phyloP scores from a whole-genome alignment of 768 basidiomycete genomes.

The Boletellus emodensis region DNA sequence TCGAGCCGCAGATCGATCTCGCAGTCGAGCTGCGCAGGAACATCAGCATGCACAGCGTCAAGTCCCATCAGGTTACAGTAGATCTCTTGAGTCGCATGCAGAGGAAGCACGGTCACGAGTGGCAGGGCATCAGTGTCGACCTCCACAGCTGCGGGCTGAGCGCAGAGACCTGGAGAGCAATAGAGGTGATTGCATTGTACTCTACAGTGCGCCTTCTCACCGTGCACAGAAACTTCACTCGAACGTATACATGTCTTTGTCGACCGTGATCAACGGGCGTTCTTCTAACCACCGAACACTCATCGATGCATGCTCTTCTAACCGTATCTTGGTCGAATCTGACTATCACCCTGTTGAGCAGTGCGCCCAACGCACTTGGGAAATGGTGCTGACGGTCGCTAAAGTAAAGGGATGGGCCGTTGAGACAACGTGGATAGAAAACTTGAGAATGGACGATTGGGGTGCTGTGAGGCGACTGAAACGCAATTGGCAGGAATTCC shows the following conservation, averaged over 20 bases:
- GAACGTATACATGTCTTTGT: slow-evolving; percentile 86
- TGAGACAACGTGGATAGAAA: slow-evolving; percentile 54
- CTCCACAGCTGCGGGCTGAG: slow-evolving; percentile 89
- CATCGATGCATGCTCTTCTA: slow-evolving; percentile 56
- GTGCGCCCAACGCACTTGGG: slow-evolving; percentile 64
- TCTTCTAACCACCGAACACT: slow-evolving; percentile 60
- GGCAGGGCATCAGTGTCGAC: slow-evolving; percentile 73
- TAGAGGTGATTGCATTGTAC: slow-evolving; percentile 53
- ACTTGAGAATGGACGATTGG: slow-evolving; percentile 38
- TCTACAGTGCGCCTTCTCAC: slow-evolving; percentile 8
- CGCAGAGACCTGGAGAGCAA: slow-evolving; percentile 63
- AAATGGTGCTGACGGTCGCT: slow-evolving; percentile 70
- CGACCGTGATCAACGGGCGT: slow-evolving; percentile 78
- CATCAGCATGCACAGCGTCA: slow-evolving; percentile 86
- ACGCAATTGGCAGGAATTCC: slow-evolving; percentile 68
- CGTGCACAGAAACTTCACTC: slow-evolving; percentile 53
- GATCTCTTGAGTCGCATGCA: slow-evolving; percentile 61
- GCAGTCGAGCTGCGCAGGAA: slow-evolving; percentile 76
- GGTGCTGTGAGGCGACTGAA: slow-evolving; percentile 66
- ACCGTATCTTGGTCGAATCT: slow-evolving; percentile 81
- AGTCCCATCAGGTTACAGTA: slow-evolving; percentile 63
- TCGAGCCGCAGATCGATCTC: slow-evolving; percentile 81
- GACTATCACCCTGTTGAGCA: slow-evolving; percentile 70
- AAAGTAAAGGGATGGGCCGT: slow-evolving; percentile 73
- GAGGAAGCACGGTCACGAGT: slow-evolving; percentile 51